A percentile compares a stretch with the other conserved stretches of the same genome.
These are phyloP conservation scores for Mrakia blollopis DNA, from an alignment of 768 basidiomycete species.

Conservation along the genomic window DNA sequence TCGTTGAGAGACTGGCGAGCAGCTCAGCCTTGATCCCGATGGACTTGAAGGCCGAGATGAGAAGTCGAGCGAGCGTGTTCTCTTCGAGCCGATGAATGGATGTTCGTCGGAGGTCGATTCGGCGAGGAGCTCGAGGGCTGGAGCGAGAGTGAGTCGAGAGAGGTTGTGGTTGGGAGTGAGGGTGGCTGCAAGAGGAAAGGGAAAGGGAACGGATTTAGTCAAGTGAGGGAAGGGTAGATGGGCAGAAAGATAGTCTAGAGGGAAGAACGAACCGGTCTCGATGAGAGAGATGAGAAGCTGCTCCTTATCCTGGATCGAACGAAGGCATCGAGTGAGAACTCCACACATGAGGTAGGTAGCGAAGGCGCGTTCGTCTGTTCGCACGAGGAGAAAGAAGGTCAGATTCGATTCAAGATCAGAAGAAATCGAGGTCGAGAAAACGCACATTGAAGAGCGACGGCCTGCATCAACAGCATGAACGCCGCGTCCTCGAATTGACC, in stretches of 20 bases:
- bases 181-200: neutral
- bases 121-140: neutral
- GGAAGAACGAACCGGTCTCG: conserved; percentile 4
- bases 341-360: neutral
- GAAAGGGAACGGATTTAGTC: too few species aligned
- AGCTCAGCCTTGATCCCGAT: neutral
- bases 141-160: neutral
- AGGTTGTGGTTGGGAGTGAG: conserved; percentile 1
- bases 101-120: neutral
- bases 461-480: neutral
- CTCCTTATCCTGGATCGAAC: neutral
- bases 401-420: neutral
- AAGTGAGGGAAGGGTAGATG: neutral
- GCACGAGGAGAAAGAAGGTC: neutral
- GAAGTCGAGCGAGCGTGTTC: neutral
- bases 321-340: neutral
- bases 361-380: neutral
- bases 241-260: neutral
- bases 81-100: neutral
- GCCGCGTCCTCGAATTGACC: conserved; percentile 1
- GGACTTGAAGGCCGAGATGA: neutral
- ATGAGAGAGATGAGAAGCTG: conserved; percentile 14
- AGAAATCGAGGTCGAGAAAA: too few species aligned
- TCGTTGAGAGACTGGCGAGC: neutral
- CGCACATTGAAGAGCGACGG: conserved; percentile 7